Base-by-base conservation (phyloP, 1,284 basidiomycete species). In the Apiotrichum laibachii region DNA sequence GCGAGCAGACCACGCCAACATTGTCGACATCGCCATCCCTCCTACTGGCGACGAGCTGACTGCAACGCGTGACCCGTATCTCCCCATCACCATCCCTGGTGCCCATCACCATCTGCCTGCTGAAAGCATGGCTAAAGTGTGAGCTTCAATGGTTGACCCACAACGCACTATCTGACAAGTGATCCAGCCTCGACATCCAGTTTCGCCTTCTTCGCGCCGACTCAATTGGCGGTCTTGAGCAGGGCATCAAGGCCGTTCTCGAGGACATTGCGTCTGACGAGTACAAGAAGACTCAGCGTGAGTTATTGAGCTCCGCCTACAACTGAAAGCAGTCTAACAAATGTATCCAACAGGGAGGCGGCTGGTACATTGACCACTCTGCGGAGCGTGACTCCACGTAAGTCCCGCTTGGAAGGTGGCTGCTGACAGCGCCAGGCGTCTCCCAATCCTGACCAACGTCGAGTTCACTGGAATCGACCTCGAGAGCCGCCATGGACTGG, bases 161-260 rank as follows among this genome's bases (percentile, higher is more conserved):
- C 13, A 7, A 13, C 34, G 7, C 8, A 35, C 34, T 13, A n/a
- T n/a, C n/a, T n/a, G n/a, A n/a, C n/a, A n/a, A n/a, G n/a, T n/a
- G n/a, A n/a, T 35, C 8, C 34, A 35, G 34, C 19, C 71, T 88
- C 11, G 88, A 89, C 56, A 81, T 85, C 3, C 86, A 88, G 63
- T 88, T 87, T 67, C 82, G 88, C 34, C 79, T 89, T 0, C 72
- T 89, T 42, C 79, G 87, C 39, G 87, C 87, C 62, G 87, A 89
- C 62, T 72, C 88, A 16, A 84, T 81, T 47, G 33, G 49, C 8
- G 56, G 64, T 4, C 47, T 72, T 15, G 45, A 84, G 6, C 77
- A 71, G 11, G 82, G 85, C 0, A 77, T 84, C 6, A 80, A 82
- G 40, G 67, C 80, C 1, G 70, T 85, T 9, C 60, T 79, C 8